Conservation (phyloP, 2,329 filamentous ascomycete genomes). For the Diaporthe aspalathi region DNA sequence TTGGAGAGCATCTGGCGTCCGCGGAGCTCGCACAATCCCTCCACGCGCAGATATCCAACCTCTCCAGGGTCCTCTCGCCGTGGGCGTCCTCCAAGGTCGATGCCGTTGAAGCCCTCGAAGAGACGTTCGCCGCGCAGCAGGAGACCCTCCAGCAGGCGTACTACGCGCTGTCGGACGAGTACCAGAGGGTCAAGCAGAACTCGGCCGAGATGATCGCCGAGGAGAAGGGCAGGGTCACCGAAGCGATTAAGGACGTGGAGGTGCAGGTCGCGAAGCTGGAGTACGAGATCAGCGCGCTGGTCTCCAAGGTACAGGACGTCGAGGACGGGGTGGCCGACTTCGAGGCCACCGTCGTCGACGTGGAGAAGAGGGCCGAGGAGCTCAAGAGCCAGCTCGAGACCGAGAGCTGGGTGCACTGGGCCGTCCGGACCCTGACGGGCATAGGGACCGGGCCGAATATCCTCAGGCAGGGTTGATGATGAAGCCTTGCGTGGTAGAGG, state of each 20-base stretch:
- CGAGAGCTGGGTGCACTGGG: constrained; percentile 74
- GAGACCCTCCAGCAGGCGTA: constrained; percentile 76
- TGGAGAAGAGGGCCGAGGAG: constrained; percentile 73
- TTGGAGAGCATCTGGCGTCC: constrained; percentile 51
- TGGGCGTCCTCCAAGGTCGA: constrained; percentile 72
- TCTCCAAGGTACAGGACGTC: constrained; percentile 85
- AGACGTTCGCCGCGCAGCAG: constrained; percentile 70
- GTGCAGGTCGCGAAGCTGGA: constrained; percentile 86
- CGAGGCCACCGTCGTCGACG: constrained; percentile 79
- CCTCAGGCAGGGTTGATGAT: constrained; percentile 44
- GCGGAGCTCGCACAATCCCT: constrained; percentile 68
- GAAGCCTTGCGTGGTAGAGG: not conserved
- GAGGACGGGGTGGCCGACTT: constrained; percentile 85
- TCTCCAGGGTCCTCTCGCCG: constrained; percentile 65
- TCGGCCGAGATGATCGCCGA: constrained; percentile 76
- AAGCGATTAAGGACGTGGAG: constrained; percentile 82
- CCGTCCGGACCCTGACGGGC: constrained; percentile 70
- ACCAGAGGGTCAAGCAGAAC: constrained; percentile 73
- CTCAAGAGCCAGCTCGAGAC: constrained; percentile 72
- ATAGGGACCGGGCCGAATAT: constrained; percentile 71
- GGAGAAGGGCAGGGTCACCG: constrained; percentile 75
- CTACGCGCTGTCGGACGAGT: constrained; percentile 75
- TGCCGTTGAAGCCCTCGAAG: constrained; percentile 69
- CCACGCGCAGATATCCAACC: constrained; percentile 61
- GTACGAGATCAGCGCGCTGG: constrained; percentile 87